Conservation (phyloP, 192 early-diverging fungal species). For the Podila verticillata region DNA sequence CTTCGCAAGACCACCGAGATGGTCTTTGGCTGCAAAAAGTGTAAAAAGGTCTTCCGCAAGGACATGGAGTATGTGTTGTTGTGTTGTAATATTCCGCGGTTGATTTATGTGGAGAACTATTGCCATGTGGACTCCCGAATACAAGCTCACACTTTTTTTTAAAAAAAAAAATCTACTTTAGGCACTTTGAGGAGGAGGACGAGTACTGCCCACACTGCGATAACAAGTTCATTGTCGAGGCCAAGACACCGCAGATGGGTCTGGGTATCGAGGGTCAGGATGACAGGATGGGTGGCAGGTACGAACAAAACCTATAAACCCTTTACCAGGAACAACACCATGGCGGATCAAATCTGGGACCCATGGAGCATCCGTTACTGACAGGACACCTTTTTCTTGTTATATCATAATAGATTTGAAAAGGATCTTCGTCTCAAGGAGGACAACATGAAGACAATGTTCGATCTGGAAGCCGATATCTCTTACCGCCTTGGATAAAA, state of each 20-base stretch:
- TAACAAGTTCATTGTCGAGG: conserved; percentile 96
- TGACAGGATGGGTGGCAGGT: conserved; percentile 76
- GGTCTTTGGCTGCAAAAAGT: conserved; percentile 98
- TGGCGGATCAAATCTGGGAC: no score
- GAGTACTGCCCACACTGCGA: conserved; percentile 99
- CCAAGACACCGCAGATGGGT: conserved; percentile 85
- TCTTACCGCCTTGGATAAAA: conserved; percentile 34
- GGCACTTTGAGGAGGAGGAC: conserved; percentile 92
- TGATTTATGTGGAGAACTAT: neutral
- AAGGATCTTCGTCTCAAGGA: conserved; percentile 48
- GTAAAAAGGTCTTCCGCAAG: conserved; percentile 98
- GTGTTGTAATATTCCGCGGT: neutral
- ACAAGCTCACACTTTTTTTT: neutral
- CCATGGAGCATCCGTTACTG: neutral
- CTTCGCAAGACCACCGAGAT: conserved; percentile 88
- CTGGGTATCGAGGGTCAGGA: conserved; percentile 96
- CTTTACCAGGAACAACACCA: neutral
- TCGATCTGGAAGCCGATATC: conserved; percentile 34
- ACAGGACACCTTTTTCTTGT: neutral
- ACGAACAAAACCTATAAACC: neutral
- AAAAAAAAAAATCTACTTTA: conserved; percentile 38
- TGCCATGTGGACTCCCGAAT: no score
- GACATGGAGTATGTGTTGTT: conserved; percentile 63
- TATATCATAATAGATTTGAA: conserved; percentile 25
- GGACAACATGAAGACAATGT: conserved; percentile 36